Conservation (phyloP, 1,284 basidiomycete genomes). For the Cerrena zonata region DNA sequence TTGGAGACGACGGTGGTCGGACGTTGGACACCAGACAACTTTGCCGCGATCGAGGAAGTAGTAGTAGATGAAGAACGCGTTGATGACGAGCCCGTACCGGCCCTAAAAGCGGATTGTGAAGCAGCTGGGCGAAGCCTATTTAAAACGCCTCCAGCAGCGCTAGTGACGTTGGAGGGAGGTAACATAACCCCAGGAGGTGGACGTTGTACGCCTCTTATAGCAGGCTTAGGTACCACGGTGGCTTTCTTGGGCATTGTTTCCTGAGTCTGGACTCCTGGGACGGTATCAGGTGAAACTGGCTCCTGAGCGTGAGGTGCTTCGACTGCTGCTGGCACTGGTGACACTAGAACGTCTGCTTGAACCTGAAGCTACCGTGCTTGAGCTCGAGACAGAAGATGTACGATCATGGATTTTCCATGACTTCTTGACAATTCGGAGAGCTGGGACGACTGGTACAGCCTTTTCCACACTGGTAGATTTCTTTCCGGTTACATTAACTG, state of each 20-base stretch:
- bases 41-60: neutral
- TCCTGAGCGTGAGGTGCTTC: neutral
- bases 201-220: conserved; percentile 20
- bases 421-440: conserved; percentile 44
- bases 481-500: neutral
- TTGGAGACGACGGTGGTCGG: too few relatives aligned
- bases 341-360: neutral
- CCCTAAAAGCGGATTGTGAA: neutral
- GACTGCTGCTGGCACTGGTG: conserved; percentile 7
- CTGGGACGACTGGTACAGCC: conserved; percentile 30
- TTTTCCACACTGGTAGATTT: neutral
- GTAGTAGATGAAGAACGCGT: neutral
- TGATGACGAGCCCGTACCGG: neutral
- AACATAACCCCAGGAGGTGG: conserved; percentile 11
- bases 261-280: neutral
- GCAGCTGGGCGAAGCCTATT: neutral
- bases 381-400: conserved; percentile 12
- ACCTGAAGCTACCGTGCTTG: conserved; percentile 4
- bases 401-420: conserved; percentile 20
- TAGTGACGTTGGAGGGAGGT: neutral
- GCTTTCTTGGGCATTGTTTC: neutral
- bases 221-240: conserved; percentile 2
- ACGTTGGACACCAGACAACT: neutral
- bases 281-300: neutral
- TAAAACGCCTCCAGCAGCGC: neutral